phyloP scores from a whole-genome alignment of 23 red algal species.

The Agarophyton chilense region DNA sequence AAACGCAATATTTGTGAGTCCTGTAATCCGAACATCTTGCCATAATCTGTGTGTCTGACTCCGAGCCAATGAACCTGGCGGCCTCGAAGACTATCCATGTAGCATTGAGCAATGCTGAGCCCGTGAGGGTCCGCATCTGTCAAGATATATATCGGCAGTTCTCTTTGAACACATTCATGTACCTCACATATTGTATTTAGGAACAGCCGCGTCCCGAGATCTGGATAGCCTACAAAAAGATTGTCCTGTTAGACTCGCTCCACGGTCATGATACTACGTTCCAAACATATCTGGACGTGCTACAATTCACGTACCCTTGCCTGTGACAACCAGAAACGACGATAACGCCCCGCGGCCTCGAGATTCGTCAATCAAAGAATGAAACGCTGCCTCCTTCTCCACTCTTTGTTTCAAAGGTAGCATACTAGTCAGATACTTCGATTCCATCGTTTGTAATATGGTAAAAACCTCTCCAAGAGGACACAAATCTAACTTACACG shows the following conservation, averaged over 20 bases:
- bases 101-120: slow-evolving; percentile 63
- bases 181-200: neutral
- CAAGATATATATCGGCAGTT: slow-evolving; percentile 59
- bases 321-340: slow-evolving; percentile 41
- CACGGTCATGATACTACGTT: no score
- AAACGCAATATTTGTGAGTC: slow-evolving; percentile 11
- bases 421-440: neutral
- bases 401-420: slow-evolving; percentile 4
- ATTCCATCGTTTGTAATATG: neutral
- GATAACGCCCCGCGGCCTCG: neutral
- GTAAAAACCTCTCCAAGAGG: neutral
- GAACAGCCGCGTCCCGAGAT: slow-evolving; percentile 41
- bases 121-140: slow-evolving; percentile 79
- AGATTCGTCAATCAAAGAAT: slow-evolving; percentile 46
- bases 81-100: slow-evolving; percentile 9
- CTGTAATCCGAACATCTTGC: slow-evolving; percentile 22
- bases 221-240: slow-evolving; percentile 35
- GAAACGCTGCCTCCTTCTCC: slow-evolving; percentile 73
- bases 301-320: slow-evolving; percentile 43
- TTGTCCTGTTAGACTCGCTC: neutral
- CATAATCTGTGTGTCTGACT: slow-evolving; percentile 42
- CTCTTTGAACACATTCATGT: neutral
- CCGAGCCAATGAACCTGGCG: slow-evolving; percentile 32
- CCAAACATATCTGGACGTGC: neutral
- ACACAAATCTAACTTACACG: slow-evolving; percentile 37